Base-by-base conservation (phyloP, 2,329 filamentous ascomycete genomes). In the Microcyclospora pomicola region DNA sequence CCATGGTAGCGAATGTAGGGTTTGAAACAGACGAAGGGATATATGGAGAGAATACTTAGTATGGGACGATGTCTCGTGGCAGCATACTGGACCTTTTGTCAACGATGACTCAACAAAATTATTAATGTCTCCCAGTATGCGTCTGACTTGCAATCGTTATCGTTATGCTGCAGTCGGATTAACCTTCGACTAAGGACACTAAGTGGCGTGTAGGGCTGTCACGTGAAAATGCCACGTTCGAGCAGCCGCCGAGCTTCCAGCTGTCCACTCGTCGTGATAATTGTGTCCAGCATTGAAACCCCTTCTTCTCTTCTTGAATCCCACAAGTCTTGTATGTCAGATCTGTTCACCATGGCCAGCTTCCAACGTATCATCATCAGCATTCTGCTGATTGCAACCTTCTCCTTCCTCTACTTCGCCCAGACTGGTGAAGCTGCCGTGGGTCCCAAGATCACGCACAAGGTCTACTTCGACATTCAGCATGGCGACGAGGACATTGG, bases 391-490 rank as follows among this genome's bases (percentile, higher is more conserved):
- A 74, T 94, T 56, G 61, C 92, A 53, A 78, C 82, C 53, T 69
- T 87, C 53, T 71, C 73, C 50, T 69, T 88, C 59, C 66, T 86
- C 50, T 75, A 84, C 67, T 77, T 93, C 59, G 72, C 80, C 50
- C 79, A 85, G 63, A 73, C 75, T 27, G 77, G 74, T 42, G 76
- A 82, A 51, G 82, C 82, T 38, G 69, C 69, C 49, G 85, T 88
- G 69, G 88, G 91, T 34, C 88, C 57, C 85, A 45, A 54, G 49
- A 56, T 58, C 43, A 56, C 54, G 11, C 45, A 52, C 45, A 56
- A 69, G 72, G 74, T 91, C 64, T 91, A 76, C 72, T 88, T 92
- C 62, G 83, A 91, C 63, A 78, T 92, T 49, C 65, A 71, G 54
- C 77, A 85, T 55, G 84, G 80, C 55, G 83, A 83, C 47, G 69